These are phyloP conservation scores for Paecilomyces variotii DNA, from an alignment of 2,329 filamentous ascomycete genomes.

Conservation along the genomic window DNA sequence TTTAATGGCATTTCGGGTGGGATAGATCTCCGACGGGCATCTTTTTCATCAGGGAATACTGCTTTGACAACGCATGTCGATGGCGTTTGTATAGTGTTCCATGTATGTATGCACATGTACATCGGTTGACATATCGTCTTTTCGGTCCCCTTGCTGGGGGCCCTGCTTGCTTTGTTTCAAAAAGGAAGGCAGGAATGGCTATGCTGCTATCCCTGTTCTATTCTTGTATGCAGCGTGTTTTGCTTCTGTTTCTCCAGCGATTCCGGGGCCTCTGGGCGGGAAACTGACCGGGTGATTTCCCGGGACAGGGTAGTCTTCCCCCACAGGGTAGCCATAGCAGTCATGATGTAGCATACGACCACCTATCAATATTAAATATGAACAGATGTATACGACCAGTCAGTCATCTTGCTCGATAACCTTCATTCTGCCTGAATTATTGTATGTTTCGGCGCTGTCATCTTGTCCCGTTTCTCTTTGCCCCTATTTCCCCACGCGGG, in stretches of 20 bases:
- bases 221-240: not conserved
- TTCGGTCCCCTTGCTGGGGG: not conserved
- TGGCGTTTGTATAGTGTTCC: not conserved
- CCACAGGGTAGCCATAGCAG: not conserved
- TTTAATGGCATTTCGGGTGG: not conserved
- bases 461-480: constrained; percentile 7
- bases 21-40: not conserved
- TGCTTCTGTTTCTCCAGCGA: not conserved
- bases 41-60: not conserved
- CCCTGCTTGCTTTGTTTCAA: not conserved
- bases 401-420: not conserved
- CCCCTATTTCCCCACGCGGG: not conserved
- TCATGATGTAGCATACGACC: not conserved
- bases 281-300: not conserved
- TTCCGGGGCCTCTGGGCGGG: not conserved
- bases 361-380: not conserved
- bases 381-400: not conserved
- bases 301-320: not conserved
- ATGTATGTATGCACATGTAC: not conserved
- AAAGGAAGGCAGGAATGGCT: not conserved
- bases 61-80: not conserved
- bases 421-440: not conserved
- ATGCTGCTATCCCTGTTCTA: not conserved
- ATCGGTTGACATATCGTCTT: not conserved
- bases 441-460: constrained; percentile 1